Base-by-base conservation (phyloP, 441 rosid genomes). In the Mallotus japonicus region DNA sequence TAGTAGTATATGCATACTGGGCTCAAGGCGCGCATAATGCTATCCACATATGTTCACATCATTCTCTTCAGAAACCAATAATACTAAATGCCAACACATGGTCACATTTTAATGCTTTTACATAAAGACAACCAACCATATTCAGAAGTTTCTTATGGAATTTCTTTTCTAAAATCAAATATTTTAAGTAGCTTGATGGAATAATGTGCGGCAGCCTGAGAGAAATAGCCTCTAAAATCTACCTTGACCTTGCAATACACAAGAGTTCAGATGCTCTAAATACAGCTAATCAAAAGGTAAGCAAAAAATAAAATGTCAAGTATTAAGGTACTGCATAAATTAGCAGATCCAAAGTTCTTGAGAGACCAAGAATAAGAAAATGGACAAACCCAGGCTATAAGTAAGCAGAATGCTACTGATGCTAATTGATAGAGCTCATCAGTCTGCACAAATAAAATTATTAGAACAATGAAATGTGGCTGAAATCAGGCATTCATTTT, bases 391-490 rank as follows among this genome's bases (percentile, higher is more conserved):
- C 81, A 79, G 70, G 99, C 97, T 67, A 92, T 93, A 76, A 94
- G 92, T 76, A 94, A 90, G 87, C 99, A 92, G 87, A 94, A 94
- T 4, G 99, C 97, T 37, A 94, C 97, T 3, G 90, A 76, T 15
- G 98, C 97, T 81, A 94, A 81, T 78, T 92, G 98, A 82, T 94
- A 94, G 78, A 94, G 97, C 79, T 94, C 98, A 72, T 94, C 90
- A 71, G 99, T 94, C 99, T 94, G 95, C 82, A 83, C 28, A 77
- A 77, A 63, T 65, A 62, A 77, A 67, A 76, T 72, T 50, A 40
- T 0, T 28, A 71, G 60, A 67, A 79, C 46, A 63, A 64, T 24
- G 65, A 62, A 75, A 60, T 71, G 40, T 12, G 59, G 8, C 34
- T 37, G 40, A 6, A 37, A 37, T 37, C 40, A 55, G 6, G 50